Percentiles rank a stretch among this genome's conserved stretches.
Conservation (phyloP, 2,329 filamentous ascomycete species). For the Sordariomycetes sp. region DNA sequence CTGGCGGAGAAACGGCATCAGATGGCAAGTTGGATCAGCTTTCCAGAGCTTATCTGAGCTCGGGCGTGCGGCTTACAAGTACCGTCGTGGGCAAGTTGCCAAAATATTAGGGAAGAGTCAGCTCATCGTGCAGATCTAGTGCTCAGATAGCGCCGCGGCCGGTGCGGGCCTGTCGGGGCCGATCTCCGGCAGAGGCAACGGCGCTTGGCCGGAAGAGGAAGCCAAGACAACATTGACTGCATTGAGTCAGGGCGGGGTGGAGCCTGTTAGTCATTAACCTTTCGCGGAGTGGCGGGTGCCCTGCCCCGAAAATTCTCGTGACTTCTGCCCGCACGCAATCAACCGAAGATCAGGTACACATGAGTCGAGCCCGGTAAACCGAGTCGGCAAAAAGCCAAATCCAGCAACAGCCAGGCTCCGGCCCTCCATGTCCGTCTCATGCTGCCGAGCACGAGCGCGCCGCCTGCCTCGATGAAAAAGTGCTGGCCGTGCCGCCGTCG, state of each 20-base stretch:
- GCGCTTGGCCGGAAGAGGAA: background rate
- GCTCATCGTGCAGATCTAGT: background rate
- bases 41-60: no score
- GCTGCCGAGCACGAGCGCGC: background rate
- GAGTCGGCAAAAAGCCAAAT: background rate
- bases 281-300: background rate
- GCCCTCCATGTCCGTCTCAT: background rate
- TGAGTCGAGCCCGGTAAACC: background rate
- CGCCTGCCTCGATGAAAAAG: background rate
- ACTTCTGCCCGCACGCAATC: background rate
- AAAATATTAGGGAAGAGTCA: no score
- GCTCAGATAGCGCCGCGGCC: background rate
- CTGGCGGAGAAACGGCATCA: no score
- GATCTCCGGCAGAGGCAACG: background rate
- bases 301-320: background rate
- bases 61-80: no score
- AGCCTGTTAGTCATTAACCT: no score
- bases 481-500: background rate
- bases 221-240: background rate
- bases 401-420: background rate
- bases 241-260: background rate
- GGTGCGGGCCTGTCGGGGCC: background rate
- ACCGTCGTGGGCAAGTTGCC: no score
- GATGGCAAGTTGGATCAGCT: no score
- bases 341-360: background rate